These are phyloP conservation scores for Saccharomycopsis sp. DNA, from an alignment of 805 yeast species.

Conservation along the genomic window DNA sequence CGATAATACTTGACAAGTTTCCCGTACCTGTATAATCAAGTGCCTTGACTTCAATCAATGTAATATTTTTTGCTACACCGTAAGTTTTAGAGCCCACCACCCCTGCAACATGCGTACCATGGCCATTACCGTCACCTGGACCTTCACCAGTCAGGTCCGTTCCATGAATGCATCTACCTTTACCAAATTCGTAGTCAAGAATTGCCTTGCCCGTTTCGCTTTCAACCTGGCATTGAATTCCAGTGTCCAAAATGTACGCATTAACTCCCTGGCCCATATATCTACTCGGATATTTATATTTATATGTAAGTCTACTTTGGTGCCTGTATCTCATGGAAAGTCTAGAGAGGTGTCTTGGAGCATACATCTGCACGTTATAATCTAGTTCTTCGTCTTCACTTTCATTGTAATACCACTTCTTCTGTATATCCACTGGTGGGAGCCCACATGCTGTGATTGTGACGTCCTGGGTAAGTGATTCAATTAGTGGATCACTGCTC, in stretches of 20 bases:
- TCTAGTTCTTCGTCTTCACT: constrained; percentile 10
- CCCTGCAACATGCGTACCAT: constrained; percentile 94
- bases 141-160: constrained; percentile 57
- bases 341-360: constrained; percentile 65
- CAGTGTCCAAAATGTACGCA: constrained; percentile 82
- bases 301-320: constrained; percentile 26
- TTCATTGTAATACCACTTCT: background rate
- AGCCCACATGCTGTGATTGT: constrained; percentile 49
- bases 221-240: constrained; percentile 42
- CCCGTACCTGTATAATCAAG: constrained; percentile 67
- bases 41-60: constrained; percentile 68
- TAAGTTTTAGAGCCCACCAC: constrained; percentile 68
- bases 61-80: constrained; percentile 75
- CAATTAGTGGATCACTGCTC: constrained; percentile 35
- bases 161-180: constrained; percentile 48
- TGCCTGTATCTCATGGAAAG: constrained; percentile 27
- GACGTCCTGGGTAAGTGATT: constrained; percentile 64
- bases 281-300: constrained; percentile 43
- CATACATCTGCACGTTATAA: constrained; percentile 33
- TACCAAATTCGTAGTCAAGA: constrained; percentile 41
- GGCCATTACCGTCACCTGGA: constrained; percentile 71
- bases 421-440: background rate
- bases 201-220: constrained; percentile 32
- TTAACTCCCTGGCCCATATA: constrained; percentile 51
- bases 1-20: constrained; percentile 53